A percentile compares a stretch with the other conserved stretches of the same genome.
These are phyloP conservation scores for Amanita rubescens DNA, from an alignment of 768 basidiomycete genomes.

Conservation along the genomic window DNA sequence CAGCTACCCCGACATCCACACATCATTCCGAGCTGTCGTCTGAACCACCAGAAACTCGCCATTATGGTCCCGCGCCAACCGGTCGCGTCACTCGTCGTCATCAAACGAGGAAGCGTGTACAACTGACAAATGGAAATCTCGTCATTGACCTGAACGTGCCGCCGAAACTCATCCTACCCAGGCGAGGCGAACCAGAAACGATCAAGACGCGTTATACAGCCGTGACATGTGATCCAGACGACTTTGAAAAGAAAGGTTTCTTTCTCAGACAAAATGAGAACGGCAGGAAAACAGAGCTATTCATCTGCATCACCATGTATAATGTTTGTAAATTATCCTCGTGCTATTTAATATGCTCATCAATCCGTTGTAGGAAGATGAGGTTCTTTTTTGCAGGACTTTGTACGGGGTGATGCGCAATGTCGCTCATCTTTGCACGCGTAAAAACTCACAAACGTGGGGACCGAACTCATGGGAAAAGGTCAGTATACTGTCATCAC, in stretches of 20 bases:
- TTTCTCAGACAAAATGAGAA: conserved; percentile 78
- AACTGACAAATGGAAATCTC: conserved; percentile 81
- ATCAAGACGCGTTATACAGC: conserved; percentile 75
- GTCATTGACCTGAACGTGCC: conserved; percentile 83
- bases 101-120: conserved; percentile 72
- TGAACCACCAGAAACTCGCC: conserved; percentile 57
- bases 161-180: conserved; percentile 70
- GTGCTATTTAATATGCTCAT: not conserved
- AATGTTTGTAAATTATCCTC: conserved; percentile 51
- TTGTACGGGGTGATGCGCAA: conserved; percentile 93
- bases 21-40: conserved; percentile 29
- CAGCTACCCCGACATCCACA: conserved; percentile 34
- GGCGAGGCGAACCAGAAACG: conserved; percentile 66
- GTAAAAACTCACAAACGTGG: conserved; percentile 92
- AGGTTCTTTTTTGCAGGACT: conserved; percentile 86
- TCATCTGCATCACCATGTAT: conserved; percentile 95
- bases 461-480: conserved; percentile 97
- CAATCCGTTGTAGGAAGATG: conserved; percentile 56
- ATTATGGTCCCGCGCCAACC: conserved; percentile 83
- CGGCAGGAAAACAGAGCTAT: conserved; percentile 78
- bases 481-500: conserved; percentile 26
- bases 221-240: conserved; percentile 90
- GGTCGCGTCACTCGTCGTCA: conserved; percentile 73
- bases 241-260: conserved; percentile 79
- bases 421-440: conserved; percentile 71